Evolutionary conservation across 345 rosid species (phyloP).

Genomic region (Abelmoschus esculentus): DNA sequence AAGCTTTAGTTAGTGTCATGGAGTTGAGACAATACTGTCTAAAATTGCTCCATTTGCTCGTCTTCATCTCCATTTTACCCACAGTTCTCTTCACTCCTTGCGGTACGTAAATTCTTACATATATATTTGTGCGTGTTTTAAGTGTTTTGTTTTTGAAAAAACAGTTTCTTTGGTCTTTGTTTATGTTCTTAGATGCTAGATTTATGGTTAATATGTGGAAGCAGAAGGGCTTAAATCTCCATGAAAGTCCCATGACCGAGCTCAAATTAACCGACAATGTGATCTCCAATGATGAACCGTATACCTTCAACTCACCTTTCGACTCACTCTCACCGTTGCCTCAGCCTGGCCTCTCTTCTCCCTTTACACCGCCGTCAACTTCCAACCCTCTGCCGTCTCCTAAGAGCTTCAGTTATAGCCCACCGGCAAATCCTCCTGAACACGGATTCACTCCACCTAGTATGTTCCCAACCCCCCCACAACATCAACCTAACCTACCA

Average conservation of each 20-base stretch:
- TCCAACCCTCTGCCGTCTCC: conserved; percentile 13
- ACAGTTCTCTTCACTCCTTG: conserved; percentile 11
- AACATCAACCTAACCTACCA: conserved; percentile 13
- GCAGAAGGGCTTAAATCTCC: not conserved
- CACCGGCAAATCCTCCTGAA: conserved; percentile 6
- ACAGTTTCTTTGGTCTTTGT: not conserved
- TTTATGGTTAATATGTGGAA: not conserved
- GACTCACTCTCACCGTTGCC: conserved; percentile 23
- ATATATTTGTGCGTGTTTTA: not conserved
- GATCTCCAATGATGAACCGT: not conserved
- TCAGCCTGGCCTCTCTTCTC: conserved; percentile 8
- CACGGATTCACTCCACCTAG: not conserved
- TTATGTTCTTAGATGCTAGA: conserved; percentile 23
- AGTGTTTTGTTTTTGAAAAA: not conserved
- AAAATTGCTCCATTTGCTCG: not conserved
- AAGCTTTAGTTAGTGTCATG: conserved; percentile 3
- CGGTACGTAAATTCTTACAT: conserved; percentile 15
- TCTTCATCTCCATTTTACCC: conserved; percentile 7
- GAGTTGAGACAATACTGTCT: not conserved
- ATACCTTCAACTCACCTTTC: conserved; percentile 9
- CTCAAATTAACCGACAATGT: not conserved
- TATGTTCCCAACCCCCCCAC: conserved; percentile 10
- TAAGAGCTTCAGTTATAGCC: not conserved
- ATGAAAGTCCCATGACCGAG: not conserved
- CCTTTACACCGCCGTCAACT: not conserved